phyloP scores from a whole-genome alignment of 169 alveolate genomes.

The Theileria equi region DNA sequence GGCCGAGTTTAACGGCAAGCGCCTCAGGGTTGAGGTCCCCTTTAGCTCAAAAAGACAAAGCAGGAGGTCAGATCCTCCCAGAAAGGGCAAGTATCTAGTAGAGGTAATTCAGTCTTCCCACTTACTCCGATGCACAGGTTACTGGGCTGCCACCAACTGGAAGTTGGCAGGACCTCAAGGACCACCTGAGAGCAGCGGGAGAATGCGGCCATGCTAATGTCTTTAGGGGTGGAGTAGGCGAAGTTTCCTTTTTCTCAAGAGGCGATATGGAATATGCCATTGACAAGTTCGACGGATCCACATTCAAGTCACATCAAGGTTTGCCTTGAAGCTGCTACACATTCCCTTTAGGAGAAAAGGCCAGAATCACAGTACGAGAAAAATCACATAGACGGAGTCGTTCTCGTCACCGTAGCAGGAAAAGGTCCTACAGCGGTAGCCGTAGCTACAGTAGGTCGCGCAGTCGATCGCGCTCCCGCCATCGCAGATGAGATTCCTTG shows the following conservation, averaged over 20 bases:
- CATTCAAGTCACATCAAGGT: conserved; percentile 81
- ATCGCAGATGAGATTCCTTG: too few relatives aligned
- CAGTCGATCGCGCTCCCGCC: conserved; percentile 48
- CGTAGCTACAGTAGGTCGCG: conserved; percentile 51
- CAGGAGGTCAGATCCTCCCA: conserved; percentile 56
- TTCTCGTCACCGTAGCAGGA: conserved; percentile 28
- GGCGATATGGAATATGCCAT: conserved; percentile 84
- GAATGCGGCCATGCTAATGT: conserved; percentile 88
- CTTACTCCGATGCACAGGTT: conserved; percentile 47
- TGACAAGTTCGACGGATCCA: conserved; percentile 79
- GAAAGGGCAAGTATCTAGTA: conserved; percentile 52
- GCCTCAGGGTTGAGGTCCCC: conserved; percentile 81
- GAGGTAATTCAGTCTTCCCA: conserved; percentile 33
- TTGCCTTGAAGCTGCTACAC: background rate
- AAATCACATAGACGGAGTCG: conserved; percentile 56
- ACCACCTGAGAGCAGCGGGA: conserved; percentile 86
- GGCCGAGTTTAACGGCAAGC: conserved; percentile 71
- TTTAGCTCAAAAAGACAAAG: conserved; percentile 68
- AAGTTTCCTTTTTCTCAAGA: conserved; percentile 77
- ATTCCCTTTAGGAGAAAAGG: conserved; percentile 68
- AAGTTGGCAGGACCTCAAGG: conserved; percentile 87
- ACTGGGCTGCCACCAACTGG: conserved; percentile 78
- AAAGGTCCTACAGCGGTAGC: conserved; percentile 2
- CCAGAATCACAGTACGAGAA: conserved; percentile 77
- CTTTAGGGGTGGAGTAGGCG: conserved; percentile 84